A percentile compares a stretch with the other conserved stretches of the same genome.
phyloP scores from a whole-genome alignment of 495 filamentous ascomycete species.

The Cladorrhinum samala region DNA sequence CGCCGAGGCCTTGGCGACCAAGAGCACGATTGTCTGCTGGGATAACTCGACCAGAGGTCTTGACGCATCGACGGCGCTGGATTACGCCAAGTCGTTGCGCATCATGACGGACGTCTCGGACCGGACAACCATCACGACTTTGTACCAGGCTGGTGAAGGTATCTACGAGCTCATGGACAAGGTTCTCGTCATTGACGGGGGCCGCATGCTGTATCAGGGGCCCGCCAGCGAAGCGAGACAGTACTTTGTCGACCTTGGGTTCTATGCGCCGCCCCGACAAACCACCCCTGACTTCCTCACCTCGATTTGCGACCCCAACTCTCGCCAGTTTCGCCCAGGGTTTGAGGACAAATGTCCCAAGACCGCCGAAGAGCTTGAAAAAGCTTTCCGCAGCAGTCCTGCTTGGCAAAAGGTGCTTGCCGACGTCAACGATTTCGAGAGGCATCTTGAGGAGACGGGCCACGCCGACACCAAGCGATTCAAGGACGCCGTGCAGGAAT shows the following conservation, averaged over 20 bases:
- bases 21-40: conserved; percentile 49
- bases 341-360: conserved; percentile 61
- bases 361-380: conserved; percentile 63
- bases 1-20: conserved; percentile 42
- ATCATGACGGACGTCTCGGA: conserved; percentile 80
- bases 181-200: conserved; percentile 59
- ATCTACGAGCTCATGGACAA: conserved; percentile 80
- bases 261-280: conserved; percentile 46
- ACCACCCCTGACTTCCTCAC: conserved; percentile 69
- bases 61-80: conserved; percentile 72
- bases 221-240: conserved; percentile 49
- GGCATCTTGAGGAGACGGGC: conserved; percentile 25
- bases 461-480: conserved; percentile 42
- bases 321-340: conserved; percentile 55
- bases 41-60: conserved; percentile 77
- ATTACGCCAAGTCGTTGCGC: conserved; percentile 69
- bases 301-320: conserved; percentile 60
- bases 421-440: conserved; percentile 46
- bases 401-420: conserved; percentile 43
- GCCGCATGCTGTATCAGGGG: conserved; percentile 64
- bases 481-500: conserved; percentile 41
- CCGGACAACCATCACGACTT: conserved; percentile 73
- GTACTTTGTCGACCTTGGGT: conserved; percentile 59
- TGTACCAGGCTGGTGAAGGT: conserved; percentile 79
- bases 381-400: conserved; percentile 51